Percentiles rank a stretch among this genome's conserved stretches.
Conservation (phyloP, 805 yeast genomes). For the Barnettozyma sp. region DNA sequence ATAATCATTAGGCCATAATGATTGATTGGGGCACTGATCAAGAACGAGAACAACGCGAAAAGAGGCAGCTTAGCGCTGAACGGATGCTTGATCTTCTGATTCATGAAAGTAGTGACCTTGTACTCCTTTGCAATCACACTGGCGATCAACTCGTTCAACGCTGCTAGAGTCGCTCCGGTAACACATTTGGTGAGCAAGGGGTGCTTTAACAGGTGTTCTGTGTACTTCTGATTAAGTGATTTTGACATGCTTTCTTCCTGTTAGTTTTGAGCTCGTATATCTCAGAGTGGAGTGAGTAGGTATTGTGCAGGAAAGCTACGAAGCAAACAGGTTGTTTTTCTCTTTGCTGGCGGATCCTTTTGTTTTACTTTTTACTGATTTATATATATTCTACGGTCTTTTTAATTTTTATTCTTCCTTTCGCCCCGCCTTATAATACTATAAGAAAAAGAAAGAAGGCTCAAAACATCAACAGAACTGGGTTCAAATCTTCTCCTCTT, state of each 20-base stretch:
- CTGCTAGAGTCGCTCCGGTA: slow-evolving; percentile 49
- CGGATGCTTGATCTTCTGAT: slow-evolving; percentile 20
- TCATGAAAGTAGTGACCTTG: slow-evolving; percentile 18
- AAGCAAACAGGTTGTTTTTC: background rate
- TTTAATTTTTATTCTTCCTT: too few relatives aligned
- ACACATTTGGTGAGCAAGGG: slow-evolving; percentile 55
- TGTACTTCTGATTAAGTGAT: slow-evolving; percentile 26
- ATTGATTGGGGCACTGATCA: slow-evolving; percentile 50
- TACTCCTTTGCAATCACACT: slow-evolving; percentile 42
- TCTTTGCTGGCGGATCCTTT: too few relatives aligned
- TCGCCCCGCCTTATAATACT: too few relatives aligned
- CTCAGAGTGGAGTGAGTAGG: too few relatives aligned
- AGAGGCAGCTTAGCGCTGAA: slow-evolving; percentile 36
- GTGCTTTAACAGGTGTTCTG: slow-evolving; percentile 34
- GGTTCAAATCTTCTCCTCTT: too few relatives aligned
- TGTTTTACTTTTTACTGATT: too few relatives aligned
- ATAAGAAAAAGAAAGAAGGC: too few relatives aligned
- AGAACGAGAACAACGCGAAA: slow-evolving; percentile 50
- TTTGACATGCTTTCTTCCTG: slow-evolving; percentile 12
- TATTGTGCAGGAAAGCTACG: too few relatives aligned
- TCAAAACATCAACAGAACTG: too few relatives aligned
- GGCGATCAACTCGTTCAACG: slow-evolving; percentile 54
- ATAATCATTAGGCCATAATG: slow-evolving; percentile 46
- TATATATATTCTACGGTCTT: too few relatives aligned
- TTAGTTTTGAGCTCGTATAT: too few relatives aligned